Evolutionary conservation across 2,329 filamentous ascomycete genomes (phyloP), one percentile per base, ranked within the genome.

Genomic region (Stemphylium lycopersici): DNA sequence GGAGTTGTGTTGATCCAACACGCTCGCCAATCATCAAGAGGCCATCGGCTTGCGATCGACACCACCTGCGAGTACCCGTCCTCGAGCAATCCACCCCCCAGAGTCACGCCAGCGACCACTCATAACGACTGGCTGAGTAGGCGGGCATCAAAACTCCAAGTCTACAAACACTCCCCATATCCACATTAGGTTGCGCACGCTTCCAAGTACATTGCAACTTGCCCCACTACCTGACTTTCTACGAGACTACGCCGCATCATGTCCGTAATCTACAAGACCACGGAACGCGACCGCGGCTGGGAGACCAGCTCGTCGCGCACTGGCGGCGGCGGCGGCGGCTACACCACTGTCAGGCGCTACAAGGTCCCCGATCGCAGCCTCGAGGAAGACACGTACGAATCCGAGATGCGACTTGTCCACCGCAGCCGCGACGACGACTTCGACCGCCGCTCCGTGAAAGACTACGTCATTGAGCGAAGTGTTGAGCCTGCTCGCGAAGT

Each of bases 341-440:
- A 80, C 65, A 83, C 81, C 60, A 84, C 82, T 6, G 81, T 87
- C 62, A 84, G 84, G 68, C 83, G 84, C 65, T 87, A 88, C 77
- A 79, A 80, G 57, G 72, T 81, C n/a, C 80, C 81, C 44, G 80
- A 83, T 43, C 63, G 63, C 48, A 75, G 75, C 52, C 74, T 78
- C 33, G 69, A 76, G 40, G 70, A 74, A 45, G 77, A 79, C 54
- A 69, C 68, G 26, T 76, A 78, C 62, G 76, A 80, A 56, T 74
- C 79, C 47, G 80, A 82, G 62, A 80, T 81, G 61, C 77, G 79
- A 52, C 77, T 84, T 56, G 76, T 80, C 56, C 77, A 78, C 49
- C 71, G 64, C 37, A 59, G 62, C n/a, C 71, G 68, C 62, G 64
- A 70, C 40, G 69, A 73, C 41, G 68, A 63, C 24, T 62, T 66